A percentile compares a stretch with the other conserved stretches of the same genome.
phyloP scores from a whole-genome alignment of 345 rosid species.

The Schrenkiella parvula region DNA sequence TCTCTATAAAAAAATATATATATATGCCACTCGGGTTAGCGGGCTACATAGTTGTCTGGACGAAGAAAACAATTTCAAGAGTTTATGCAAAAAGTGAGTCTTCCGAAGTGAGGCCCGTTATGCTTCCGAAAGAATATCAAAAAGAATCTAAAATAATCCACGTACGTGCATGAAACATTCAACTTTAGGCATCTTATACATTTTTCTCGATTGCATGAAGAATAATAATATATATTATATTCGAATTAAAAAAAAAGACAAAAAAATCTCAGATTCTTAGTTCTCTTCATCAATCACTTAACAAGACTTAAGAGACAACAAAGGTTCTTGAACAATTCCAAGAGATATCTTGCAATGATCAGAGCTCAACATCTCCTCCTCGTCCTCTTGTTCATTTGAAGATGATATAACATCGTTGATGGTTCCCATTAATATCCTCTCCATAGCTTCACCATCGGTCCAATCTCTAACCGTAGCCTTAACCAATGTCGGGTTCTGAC shows the following conservation, averaged over 20 bases:
- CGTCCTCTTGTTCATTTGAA: neutral
- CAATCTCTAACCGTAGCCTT: conserved; percentile 73
- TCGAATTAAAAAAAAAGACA: neutral
- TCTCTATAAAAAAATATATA: neutral
- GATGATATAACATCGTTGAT: conserved; percentile 2
- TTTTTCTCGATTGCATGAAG: neutral
- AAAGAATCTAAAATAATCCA: neutral
- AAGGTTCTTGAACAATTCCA: conserved; percentile 30
- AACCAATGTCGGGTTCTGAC: conserved; percentile 43
- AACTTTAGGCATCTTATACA: neutral
- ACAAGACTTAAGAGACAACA: conserved; percentile 22
- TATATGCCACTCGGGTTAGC: neutral
- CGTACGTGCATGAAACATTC: neutral
- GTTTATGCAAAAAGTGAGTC: neutral
- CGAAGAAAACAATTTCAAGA: neutral
- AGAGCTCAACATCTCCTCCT: conserved; percentile 9
- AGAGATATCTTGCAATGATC: conserved; percentile 26
- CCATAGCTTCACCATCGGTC: conserved; percentile 63
- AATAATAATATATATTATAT: neutral
- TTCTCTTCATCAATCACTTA: neutral
- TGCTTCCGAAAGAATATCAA: neutral
- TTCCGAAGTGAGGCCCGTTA: neutral
- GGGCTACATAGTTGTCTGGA: neutral
- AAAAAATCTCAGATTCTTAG: neutral
- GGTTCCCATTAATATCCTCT: conserved; percentile 19